These are phyloP conservation scores for Dothistroma pini DNA, from an alignment of 2,329 filamentous ascomycete species.

Conservation along the genomic window DNA sequence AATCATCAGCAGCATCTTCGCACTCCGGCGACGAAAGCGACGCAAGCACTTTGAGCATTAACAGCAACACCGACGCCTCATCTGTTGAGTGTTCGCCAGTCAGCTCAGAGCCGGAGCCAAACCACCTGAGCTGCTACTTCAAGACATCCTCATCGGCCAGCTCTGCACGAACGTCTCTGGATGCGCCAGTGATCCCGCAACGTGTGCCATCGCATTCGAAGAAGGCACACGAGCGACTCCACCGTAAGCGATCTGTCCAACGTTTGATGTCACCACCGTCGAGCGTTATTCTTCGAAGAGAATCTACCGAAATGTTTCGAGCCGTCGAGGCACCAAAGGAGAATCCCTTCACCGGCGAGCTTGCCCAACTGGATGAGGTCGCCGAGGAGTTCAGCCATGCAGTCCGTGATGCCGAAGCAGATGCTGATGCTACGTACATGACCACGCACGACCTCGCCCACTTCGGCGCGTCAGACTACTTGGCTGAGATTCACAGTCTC, in stretches of 20 bases:
- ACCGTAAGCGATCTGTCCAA: slow-evolving; percentile 61
- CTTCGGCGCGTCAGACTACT: slow-evolving; percentile 77
- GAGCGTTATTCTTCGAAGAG: slow-evolving; percentile 54
- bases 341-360: slow-evolving; percentile 81
- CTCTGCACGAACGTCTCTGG: slow-evolving; percentile 43
- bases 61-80: slow-evolving; percentile 64
- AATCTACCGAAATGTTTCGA: slow-evolving; percentile 43
- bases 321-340: slow-evolving; percentile 41
- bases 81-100: slow-evolving; percentile 43
- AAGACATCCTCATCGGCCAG: slow-evolving; percentile 43
- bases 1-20: slow-evolving; percentile 47
- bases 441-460: slow-evolving; percentile 65
- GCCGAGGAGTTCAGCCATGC: slow-evolving; percentile 74
- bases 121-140: slow-evolving; percentile 57
- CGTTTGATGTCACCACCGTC: slow-evolving; percentile 38
- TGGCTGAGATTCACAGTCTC: slow-evolving; percentile 71
- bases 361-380: slow-evolving; percentile 88
- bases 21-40: slow-evolving; percentile 71
- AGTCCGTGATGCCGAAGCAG: slow-evolving; percentile 59
- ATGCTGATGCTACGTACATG: slow-evolving; percentile 72
- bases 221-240: slow-evolving; percentile 72
- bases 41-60: slow-evolving; percentile 49
- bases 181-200: slow-evolving; percentile 67
- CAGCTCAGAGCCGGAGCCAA: slow-evolving; percentile 49
- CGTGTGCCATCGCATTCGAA: slow-evolving; percentile 86